Conservation (phyloP, 805 yeast species). For the Wickerhamiella shivajii region DNA sequence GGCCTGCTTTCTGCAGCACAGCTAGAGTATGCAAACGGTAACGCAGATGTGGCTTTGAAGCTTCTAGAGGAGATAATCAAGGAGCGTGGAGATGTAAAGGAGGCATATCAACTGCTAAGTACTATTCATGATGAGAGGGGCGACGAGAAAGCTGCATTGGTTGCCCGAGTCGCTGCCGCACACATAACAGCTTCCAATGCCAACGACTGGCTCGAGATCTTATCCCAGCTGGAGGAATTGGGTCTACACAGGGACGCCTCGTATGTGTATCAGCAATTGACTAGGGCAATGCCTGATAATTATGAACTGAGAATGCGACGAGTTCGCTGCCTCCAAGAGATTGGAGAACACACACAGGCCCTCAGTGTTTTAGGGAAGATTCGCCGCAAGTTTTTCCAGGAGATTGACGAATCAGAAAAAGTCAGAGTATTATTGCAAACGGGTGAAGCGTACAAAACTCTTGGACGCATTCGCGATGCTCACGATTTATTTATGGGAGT, state of each 20-base stretch:
- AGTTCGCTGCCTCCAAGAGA: conserved; percentile 28
- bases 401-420: conserved; percentile 34
- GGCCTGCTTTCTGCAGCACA: conserved; percentile 17
- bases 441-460: conserved; percentile 12
- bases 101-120: conserved; percentile 22
- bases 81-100: conserved; percentile 19
- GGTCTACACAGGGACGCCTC: conserved; percentile 45
- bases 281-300: conserved; percentile 70
- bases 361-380: conserved; percentile 17
- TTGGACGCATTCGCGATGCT: conserved; percentile 16
- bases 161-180: conserved; percentile 37
- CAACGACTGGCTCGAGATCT: conserved; percentile 76
- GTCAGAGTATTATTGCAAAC: conserved; percentile 20
- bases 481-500: conserved; percentile 13
- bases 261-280: conserved; percentile 65
- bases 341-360: conserved; percentile 19
- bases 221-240: conserved; percentile 61
- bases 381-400: conserved; percentile 12
- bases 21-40: conserved; percentile 13
- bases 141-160: conserved; percentile 24
- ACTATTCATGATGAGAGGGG: conserved; percentile 36
- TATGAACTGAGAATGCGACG: conserved; percentile 65
- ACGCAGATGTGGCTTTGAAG: conserved; percentile 20
- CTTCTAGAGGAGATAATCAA: conserved; percentile 23
- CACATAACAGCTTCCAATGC: conserved; percentile 58